These are phyloP conservation scores for Suaeda aralocaspica DNA, from an alignment of 148 eudicot genomes.

Conservation along the genomic window DNA sequence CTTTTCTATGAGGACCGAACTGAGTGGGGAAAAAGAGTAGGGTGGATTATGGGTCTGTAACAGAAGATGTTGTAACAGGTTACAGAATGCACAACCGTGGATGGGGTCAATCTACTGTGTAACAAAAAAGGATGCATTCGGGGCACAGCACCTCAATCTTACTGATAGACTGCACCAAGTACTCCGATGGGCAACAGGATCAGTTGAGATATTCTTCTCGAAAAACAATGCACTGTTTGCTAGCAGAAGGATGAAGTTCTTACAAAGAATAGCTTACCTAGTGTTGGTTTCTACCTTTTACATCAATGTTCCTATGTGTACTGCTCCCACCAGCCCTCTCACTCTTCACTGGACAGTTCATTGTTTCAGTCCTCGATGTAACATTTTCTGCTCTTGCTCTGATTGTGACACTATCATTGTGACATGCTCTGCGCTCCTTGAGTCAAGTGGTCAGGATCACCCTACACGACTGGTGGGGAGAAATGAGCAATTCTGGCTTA, in stretches of 20 bases:
- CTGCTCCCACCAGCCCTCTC: constrained; percentile 86
- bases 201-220: constrained; percentile 94
- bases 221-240: constrained; percentile 82
- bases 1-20: constrained; percentile 92
- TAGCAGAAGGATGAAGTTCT: constrained; percentile 73
- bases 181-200: constrained; percentile 94
- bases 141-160: constrained; percentile 89
- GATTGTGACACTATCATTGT: constrained; percentile 64
- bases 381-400: constrained; percentile 62
- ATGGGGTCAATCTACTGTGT: constrained; percentile 95
- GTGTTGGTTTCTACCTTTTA: constrained; percentile 87
- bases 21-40: constrained; percentile 96
- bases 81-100: constrained; percentile 96
- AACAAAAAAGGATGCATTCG: constrained; percentile 80
- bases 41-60: constrained; percentile 98
- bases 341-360: constrained; percentile 86
- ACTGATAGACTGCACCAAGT: constrained; percentile 96
- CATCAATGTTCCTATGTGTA: constrained; percentile 83
- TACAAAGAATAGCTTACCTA: constrained; percentile 84
- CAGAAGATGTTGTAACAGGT: constrained; percentile 96
- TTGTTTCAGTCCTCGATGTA: constrained; percentile 62
- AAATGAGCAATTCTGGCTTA: constrained; percentile 96
- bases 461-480: constrained; percentile 99
- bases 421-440: constrained; percentile 77
- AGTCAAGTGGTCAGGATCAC: constrained; percentile 94